These are phyloP conservation scores for Eucalyptus tenuipes DNA, from an alignment of 345 rosid species.

Conservation along the genomic window DNA sequence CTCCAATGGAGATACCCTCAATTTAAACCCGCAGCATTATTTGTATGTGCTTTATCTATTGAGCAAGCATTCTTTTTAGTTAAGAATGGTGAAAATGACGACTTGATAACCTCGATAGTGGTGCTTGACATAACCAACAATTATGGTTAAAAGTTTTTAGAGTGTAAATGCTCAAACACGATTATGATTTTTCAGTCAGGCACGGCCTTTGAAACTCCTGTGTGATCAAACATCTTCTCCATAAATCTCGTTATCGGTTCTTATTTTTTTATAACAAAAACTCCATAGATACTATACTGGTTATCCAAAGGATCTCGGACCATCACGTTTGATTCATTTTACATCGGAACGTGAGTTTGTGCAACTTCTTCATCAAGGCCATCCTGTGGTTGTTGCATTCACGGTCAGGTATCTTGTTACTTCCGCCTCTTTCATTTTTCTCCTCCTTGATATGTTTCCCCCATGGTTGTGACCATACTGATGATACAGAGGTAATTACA, in stretches of 20 bases:
- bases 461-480: not conserved
- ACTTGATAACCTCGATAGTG: not conserved
- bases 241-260: not conserved
- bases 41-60: not conserved
- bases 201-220: not conserved
- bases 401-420: conserved; percentile 50
- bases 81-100: not conserved
- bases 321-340: conserved; percentile 67
- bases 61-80: not conserved
- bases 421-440: not conserved
- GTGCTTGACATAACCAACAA: not conserved
- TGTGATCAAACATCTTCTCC: not conserved
- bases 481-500: conserved; percentile 62
- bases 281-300: conserved; percentile 69
- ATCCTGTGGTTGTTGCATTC: conserved; percentile 78
- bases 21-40: not conserved
- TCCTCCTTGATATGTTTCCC: not conserved
- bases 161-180: not conserved
- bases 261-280: not conserved
- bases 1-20: not conserved
- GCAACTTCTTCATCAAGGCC: conserved; percentile 73
- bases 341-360: conserved; percentile 90
- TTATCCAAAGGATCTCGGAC: conserved; percentile 83
- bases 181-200: not conserved
- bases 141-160: not conserved